Base-by-base conservation (phyloP, 225 moss, liverwort and hornwort species). In the Polytrichum commune region DNA sequence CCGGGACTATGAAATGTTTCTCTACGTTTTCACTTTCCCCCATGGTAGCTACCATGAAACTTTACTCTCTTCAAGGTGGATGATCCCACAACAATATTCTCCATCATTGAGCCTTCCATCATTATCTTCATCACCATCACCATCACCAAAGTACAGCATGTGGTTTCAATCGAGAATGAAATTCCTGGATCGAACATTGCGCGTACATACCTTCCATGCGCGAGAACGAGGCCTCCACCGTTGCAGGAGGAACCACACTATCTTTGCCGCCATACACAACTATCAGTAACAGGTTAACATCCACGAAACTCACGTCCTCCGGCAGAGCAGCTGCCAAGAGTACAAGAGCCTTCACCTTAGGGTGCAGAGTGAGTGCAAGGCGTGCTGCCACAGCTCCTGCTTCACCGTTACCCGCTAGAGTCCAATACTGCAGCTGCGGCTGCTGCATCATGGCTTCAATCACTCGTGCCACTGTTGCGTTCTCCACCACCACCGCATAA, bases 391-490 rank as follows among this genome's bases (percentile, higher is more conserved):
- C 33, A 32, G 76, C 68, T 23, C 84, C 89, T 5, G 71, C 84
- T 1, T 61, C 75, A 56, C 89, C 91, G 67, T 91, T 89, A 57
- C 91, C 89, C 27, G 68, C 75, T 8, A 91, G 62, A 18, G 73
- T 28, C 89, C 89, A 91, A 29, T 74, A 69, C 35, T 66, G 53
- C 46, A 83, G 3, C 5, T 77, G 71, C 19, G 83, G 69, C 29
- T 83, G 73, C 63, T 81, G 74, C 81, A 87, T 77, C 89, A 87
- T 89, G 63, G 80, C 84, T 19, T 69, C 64, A 61, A 87, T 18
- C 8, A 77, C 67, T 60, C 53, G 66, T 27, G 58, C 79, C 3
- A 75, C 68, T 27, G 84, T 73, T 3, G 89, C 65, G 70, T 67
- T 57, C 54, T 79, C 78, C 81, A 85, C 54, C 53, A 87, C 73